Evolutionary conservation across 1,139 yeast species (phyloP).

Genomic region (Scheffersomyces cryptocercus): DNA sequence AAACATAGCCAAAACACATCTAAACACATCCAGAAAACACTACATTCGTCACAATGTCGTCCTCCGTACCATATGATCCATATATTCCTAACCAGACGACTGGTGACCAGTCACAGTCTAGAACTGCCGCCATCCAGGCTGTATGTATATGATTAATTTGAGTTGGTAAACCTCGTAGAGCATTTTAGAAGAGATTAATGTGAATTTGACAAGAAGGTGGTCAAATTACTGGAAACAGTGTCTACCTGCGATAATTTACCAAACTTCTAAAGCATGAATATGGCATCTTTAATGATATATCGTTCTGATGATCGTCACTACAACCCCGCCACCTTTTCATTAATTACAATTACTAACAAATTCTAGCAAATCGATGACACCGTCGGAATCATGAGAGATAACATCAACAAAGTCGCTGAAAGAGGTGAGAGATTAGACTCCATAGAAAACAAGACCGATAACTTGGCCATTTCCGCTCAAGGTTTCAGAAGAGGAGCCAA

Average conservation of each 20-base stretch:
- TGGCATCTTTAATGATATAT: not conserved
- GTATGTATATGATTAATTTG: constrained; percentile 40
- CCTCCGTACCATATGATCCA: constrained; percentile 89
- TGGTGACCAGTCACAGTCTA: constrained; percentile 55
- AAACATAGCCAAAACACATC: no score
- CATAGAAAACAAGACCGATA: constrained; percentile 92
- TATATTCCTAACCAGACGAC: constrained; percentile 69
- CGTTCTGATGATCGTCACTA: not conserved
- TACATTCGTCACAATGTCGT: constrained; percentile 51
- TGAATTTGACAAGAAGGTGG: no score
- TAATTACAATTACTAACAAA: constrained; percentile 12
- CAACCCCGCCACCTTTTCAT: not conserved
- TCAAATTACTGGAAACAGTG: no score
- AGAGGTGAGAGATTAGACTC: constrained; percentile 92
- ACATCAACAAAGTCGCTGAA: constrained; percentile 93
- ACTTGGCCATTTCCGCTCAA: constrained; percentile 89
- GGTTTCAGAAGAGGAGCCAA: constrained; percentile 97
- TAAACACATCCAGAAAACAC: constrained; percentile 1
- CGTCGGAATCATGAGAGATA: constrained; percentile 97
- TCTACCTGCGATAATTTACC: no score
- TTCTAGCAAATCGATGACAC: constrained; percentile 88
- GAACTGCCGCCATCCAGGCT: constrained; percentile 85
- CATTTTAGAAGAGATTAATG: no score
- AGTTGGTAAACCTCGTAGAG: no score
- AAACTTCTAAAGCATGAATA: no score